These are phyloP conservation scores for Lactarius hatsudake DNA, from an alignment of 768 basidiomycete genomes.

Conservation along the genomic window DNA sequence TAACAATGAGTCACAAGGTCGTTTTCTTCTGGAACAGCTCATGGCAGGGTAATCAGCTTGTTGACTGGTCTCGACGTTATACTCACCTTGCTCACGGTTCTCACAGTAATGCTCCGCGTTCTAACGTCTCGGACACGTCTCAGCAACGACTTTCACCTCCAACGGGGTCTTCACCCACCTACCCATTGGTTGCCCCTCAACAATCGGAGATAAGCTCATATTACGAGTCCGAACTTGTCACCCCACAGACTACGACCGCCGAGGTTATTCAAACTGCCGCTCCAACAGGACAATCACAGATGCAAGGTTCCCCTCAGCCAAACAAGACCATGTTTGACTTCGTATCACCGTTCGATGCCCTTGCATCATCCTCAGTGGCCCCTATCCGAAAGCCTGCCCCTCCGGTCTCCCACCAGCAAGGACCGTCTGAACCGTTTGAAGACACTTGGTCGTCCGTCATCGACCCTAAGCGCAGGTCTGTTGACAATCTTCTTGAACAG, in stretches of 20 bases:
- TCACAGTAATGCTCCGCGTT: constrained; percentile 21
- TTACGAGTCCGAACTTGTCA: constrained; percentile 27
- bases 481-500: constrained; percentile 78
- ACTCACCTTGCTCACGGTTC: not conserved
- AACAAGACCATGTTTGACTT: constrained; percentile 86
- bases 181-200: constrained; percentile 15
- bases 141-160: constrained; percentile 23
- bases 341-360: constrained; percentile 79
- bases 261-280: constrained; percentile 24
- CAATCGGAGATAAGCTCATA: constrained; percentile 25
- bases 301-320: constrained; percentile 60
- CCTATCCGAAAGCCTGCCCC: constrained; percentile 68
- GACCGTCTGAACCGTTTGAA: constrained; percentile 52
- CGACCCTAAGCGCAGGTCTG: constrained; percentile 76
- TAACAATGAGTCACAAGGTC: constrained; percentile 62
- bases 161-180: constrained; percentile 21
- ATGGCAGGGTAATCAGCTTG: constrained; percentile 62
- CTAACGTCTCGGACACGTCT: constrained; percentile 19
- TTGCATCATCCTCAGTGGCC: constrained; percentile 46
- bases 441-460: constrained; percentile 47
- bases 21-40: constrained; percentile 73
- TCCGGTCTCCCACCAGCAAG: constrained; percentile 36
- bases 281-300: constrained; percentile 29
- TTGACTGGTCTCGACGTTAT: constrained; percentile 4
- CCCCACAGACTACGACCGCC: constrained; percentile 26